Evolutionary conservation across 768 basidiomycete species (phyloP).

Genomic region (Naganishia vishniacii): DNA sequence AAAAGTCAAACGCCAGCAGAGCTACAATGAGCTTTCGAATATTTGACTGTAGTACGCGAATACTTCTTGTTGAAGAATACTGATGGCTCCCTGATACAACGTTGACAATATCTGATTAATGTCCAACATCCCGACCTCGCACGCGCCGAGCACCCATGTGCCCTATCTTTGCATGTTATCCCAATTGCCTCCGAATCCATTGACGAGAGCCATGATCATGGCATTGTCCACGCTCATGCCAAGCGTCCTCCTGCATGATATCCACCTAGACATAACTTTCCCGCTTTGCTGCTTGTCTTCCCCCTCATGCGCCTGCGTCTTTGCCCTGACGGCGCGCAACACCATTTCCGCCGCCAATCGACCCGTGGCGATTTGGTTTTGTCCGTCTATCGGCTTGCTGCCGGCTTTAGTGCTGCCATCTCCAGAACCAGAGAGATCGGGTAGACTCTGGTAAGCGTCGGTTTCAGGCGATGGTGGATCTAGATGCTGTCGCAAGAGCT

Average conservation of each 20-base stretch:
- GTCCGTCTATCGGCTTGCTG: slow-evolving; percentile 34
- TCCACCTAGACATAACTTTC: slow-evolving; percentile 28
- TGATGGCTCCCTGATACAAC: slow-evolving; percentile 12
- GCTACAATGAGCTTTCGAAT: too few relatives aligned
- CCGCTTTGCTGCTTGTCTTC: slow-evolving; percentile 3
- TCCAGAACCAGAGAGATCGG: slow-evolving; percentile 6
- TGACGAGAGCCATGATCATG: slow-evolving; percentile 36
- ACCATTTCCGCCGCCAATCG: slow-evolving; percentile 47
- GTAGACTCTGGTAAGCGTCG: background rate
- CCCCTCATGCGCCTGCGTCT: slow-evolving; percentile 20
- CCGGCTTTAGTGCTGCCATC: slow-evolving; percentile 29
- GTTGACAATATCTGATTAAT: slow-evolving; percentile 10
- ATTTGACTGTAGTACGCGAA: background rate
- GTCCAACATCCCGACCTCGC: background rate
- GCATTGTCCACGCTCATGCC: slow-evolving; percentile 41
- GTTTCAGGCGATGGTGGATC: slow-evolving; percentile 30
- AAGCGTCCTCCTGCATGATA: slow-evolving; percentile 40
- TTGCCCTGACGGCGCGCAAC: slow-evolving; percentile 28
- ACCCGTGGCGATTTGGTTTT: slow-evolving; percentile 46
- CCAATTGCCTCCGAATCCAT: slow-evolving; percentile 41
- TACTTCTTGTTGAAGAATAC: slow-evolving; percentile 16
- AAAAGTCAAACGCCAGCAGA: too few relatives aligned
- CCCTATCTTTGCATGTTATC: slow-evolving; percentile 21
- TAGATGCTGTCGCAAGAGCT: slow-evolving; percentile 34
- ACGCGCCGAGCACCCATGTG: background rate